A percentile compares a stretch with the other conserved stretches of the same genome.
phyloP scores from a whole-genome alignment of 2,329 filamentous ascomycete species.

The Ophiostoma himal-ulmi region DNA sequence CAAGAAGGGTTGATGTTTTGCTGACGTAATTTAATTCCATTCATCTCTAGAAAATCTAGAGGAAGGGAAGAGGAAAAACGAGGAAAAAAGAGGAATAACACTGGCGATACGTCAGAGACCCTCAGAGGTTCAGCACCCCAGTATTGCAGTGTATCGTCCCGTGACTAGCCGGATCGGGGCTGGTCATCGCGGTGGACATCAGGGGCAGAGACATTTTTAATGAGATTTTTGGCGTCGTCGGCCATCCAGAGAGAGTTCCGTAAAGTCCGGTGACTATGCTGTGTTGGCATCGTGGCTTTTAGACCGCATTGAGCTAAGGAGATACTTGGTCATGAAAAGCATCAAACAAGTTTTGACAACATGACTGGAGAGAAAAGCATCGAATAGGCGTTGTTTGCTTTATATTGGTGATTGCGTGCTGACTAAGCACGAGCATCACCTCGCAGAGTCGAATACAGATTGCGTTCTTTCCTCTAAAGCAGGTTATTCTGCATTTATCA shows the following conservation, averaged over 20 bases:
- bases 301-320: neutral
- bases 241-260: neutral
- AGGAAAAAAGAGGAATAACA: neutral
- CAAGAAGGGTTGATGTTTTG: neutral
- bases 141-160: slow-evolving; percentile 2
- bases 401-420: neutral
- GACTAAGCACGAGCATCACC: neutral
- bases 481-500: neutral
- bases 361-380: too few species aligned
- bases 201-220: slow-evolving; percentile 8
- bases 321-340: too few species aligned
- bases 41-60: neutral
- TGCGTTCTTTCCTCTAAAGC: neutral
- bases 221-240: neutral
- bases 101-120: neutral
- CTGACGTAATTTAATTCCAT: neutral
- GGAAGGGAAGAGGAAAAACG: neutral
- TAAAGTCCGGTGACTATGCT: neutral
- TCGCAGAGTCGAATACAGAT: too few species aligned
- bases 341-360: too few species aligned
- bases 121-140: neutral
- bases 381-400: too few species aligned
- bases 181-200: slow-evolving; percentile 4
- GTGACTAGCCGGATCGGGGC: slow-evolving; percentile 16
- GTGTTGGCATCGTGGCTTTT: neutral